These are phyloP conservation scores for Phialophora expanda DNA, from an alignment of 2,329 filamentous ascomycete genomes.

Conservation along the genomic window DNA sequence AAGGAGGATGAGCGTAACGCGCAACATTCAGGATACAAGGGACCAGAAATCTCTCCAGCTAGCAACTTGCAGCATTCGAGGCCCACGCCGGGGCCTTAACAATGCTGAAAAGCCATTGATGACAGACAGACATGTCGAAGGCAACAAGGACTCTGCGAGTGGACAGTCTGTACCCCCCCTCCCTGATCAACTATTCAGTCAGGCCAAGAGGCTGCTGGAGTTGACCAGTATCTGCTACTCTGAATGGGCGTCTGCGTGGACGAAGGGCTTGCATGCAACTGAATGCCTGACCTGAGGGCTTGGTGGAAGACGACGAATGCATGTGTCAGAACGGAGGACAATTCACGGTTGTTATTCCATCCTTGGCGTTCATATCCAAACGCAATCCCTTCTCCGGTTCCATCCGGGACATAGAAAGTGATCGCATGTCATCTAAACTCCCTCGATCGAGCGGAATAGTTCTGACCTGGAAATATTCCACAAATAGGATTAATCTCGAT, in stretches of 20 bases:
- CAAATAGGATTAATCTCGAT: not conserved
- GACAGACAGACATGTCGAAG: not conserved
- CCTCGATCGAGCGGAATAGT: not conserved
- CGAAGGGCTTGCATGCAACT: not conserved
- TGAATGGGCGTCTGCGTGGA: not conserved
- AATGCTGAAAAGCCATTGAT: not conserved
- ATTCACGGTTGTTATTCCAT: not conserved
- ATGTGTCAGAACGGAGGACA: not conserved
- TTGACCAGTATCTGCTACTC: not conserved
- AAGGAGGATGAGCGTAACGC: not conserved
- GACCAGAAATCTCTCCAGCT: not conserved
- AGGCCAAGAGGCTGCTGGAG: not conserved
- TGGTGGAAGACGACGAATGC: not conserved
- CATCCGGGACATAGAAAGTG: not conserved
- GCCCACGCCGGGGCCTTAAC: too few species aligned
- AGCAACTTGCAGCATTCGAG: not conserved
- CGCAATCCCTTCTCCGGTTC: not conserved
- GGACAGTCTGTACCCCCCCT: not conserved
- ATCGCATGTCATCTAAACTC: not conserved
- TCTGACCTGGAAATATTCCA: not conserved
- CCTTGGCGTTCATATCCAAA: not conserved
- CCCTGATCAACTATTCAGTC: too few species aligned
- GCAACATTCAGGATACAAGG: not conserved
- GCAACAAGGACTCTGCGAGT: not conserved
- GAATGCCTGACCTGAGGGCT: not conserved